A percentile compares a stretch with the other conserved stretches of the same genome.
Conservation (phyloP, 495 filamentous ascomycete species). For the Xylaria castorea region DNA sequence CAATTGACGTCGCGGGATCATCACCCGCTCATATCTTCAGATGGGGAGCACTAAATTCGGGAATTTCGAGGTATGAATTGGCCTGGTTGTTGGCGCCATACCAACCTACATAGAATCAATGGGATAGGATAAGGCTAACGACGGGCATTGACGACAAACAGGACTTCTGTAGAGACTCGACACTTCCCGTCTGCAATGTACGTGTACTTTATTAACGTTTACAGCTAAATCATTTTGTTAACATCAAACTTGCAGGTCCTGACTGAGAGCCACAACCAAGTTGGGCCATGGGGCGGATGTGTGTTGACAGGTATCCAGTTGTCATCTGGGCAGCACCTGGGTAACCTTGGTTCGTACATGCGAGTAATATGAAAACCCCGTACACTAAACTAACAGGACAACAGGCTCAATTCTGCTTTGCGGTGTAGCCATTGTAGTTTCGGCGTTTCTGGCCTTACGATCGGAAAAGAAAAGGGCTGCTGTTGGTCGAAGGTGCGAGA, state of each 20-base stretch:
- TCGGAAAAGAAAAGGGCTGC: slow-evolving; percentile 95
- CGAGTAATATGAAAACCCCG: not conserved
- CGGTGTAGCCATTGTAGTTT: slow-evolving; percentile 73
- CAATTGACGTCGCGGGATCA: slow-evolving; percentile 30
- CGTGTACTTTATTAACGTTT: slow-evolving; percentile 48
- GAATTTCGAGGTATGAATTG: slow-evolving; percentile 80
- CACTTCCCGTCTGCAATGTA: slow-evolving; percentile 96
- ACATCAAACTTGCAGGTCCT: slow-evolving; percentile 48
- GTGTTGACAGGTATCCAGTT: slow-evolving; percentile 74
- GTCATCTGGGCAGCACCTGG: slow-evolving; percentile 66
- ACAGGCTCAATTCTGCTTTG: slow-evolving; percentile 90
- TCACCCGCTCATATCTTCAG: slow-evolving; percentile 40
- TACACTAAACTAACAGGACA: slow-evolving; percentile 9
- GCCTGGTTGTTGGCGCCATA: not conserved
- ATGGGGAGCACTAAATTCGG: slow-evolving; percentile 81
- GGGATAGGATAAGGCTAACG: slow-evolving; percentile 8
- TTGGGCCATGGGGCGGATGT: slow-evolving; percentile 68
- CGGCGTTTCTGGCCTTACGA: slow-evolving; percentile 70
- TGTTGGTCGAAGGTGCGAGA: slow-evolving; percentile 83
- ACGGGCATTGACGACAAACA: slow-evolving; percentile 42
- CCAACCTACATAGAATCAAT: not conserved
- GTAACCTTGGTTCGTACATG: slow-evolving; percentile 79
- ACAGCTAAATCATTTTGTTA: slow-evolving; percentile 28
- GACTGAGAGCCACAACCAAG: slow-evolving; percentile 50
- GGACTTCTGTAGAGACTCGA: slow-evolving; percentile 96